phyloP scores from a whole-genome alignment of 192 early-diverging fungal species.

The Pilaira anomala region DNA sequence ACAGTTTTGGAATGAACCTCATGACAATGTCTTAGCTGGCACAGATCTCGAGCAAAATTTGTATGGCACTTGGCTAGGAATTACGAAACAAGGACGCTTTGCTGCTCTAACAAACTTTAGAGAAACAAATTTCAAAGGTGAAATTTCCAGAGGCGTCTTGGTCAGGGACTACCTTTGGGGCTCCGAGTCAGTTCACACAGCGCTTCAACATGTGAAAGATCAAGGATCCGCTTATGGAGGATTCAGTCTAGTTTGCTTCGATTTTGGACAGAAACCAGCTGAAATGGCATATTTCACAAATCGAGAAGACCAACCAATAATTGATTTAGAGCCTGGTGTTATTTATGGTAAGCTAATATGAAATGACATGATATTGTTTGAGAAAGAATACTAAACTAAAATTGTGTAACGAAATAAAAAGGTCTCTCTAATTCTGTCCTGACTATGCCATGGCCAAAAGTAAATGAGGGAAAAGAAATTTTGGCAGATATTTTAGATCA shows the following conservation, averaged over 20 bases:
- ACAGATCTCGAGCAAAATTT: constrained; percentile 33
- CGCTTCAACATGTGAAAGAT: constrained; percentile 11
- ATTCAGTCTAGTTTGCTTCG: constrained; percentile 37
- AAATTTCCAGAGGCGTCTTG: constrained; percentile 41
- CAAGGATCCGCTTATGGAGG: constrained; percentile 41
- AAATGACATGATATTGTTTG: not conserved
- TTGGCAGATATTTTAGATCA: constrained; percentile 29
- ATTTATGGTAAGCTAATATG: constrained; percentile 32
- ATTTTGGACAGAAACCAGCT: constrained; percentile 22
- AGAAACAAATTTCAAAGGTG: constrained; percentile 34
- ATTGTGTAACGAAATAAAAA: constrained; percentile 11
- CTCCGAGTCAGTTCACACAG: not conserved
- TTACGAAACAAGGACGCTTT: constrained; percentile 42
- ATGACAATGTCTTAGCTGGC: constrained; percentile 40
- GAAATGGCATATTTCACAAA: constrained; percentile 37
- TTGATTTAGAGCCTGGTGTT: constrained; percentile 12
- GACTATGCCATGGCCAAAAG: constrained; percentile 42
- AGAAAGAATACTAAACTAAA: no score
- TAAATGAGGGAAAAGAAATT: constrained; percentile 31
- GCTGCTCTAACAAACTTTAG: constrained; percentile 48
- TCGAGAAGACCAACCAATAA: constrained; percentile 28
- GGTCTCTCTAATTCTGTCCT: constrained; percentile 47
- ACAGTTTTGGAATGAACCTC: constrained; percentile 35
- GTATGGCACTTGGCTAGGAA: constrained; percentile 48
- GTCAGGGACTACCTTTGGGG: constrained; percentile 33